Base-by-base conservation (phyloP, 2,329 filamentous ascomycete species). In the Aspergillaceae sp. region DNA sequence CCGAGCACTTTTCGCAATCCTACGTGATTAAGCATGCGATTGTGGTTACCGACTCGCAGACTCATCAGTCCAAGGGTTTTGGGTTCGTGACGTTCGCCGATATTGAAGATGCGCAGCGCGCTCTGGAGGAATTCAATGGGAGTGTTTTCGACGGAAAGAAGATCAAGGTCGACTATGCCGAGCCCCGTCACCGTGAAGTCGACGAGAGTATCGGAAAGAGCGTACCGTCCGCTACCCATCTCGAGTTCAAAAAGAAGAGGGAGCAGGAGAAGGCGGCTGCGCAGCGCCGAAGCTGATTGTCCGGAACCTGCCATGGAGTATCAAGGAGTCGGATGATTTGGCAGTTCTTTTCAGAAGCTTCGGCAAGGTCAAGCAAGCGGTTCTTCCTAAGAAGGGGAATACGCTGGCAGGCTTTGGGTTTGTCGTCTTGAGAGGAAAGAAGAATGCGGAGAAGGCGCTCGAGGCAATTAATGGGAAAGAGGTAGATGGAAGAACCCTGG, bases 81-180 rank as follows among this genome's bases (percentile, higher is more conserved):
- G 92, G 92, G 44, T 98, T 98, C 68, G 91, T 98, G 47, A 97
- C 92, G 2, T 92, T 98, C 60, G 87, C 90, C 57, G 92, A 98
- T 63, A 79, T 86, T 29, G 90, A 96, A 54, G 92, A 98, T 72
- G 90, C 91, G 8, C 74, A 83, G 53, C 79, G 83, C 52, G 94
- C 92, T 11, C 79, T 86, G 62, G 79, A 84, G 47, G 85, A 94
- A 64, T 79, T 96, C 61, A 81, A 95, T 66, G 86, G 87, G 51
- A 76, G 84, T 40, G 71, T 80, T 28, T 79, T 95, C 56, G 80
- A 89, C 42, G 91, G 90, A 19, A 82, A 84, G 57, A 87, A 85
- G 53, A 82, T 98, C 58, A 83, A 82, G 48, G 79, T 97, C 45
- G 92, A 98, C 56, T 75, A 94, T 61, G 92, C 92, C 33, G 86